Conservation (phyloP, 2,329 filamentous ascomycete genomes). For the Teratosphaeria nubilosa region DNA sequence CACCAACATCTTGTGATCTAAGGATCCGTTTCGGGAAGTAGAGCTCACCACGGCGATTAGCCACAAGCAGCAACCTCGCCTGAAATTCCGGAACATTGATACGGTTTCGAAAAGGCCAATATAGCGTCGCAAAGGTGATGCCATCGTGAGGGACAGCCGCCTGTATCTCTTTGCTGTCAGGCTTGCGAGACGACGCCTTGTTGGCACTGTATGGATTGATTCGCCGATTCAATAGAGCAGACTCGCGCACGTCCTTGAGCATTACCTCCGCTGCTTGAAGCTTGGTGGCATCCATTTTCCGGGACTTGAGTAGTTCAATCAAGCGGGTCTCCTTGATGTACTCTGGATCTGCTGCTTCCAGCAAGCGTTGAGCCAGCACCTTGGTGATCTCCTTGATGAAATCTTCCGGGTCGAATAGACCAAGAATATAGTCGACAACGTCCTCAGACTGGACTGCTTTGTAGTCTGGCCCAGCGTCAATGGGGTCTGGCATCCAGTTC, state of each 20-base stretch:
- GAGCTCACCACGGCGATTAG: constrained; percentile 17
- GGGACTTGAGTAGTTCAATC: constrained; percentile 74
- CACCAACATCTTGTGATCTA: constrained; percentile 6
- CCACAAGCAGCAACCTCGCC: constrained; percentile 18
- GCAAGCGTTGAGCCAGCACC: constrained; percentile 74
- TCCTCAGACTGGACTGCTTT: constrained; percentile 81
- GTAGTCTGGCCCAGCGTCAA: constrained; percentile 85
- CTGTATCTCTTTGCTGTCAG: constrained; percentile 23
- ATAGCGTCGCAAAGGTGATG: constrained; percentile 24
- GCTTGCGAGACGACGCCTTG: constrained; percentile 11
- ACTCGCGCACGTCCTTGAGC: constrained; percentile 84
- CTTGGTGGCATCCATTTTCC: constrained; percentile 67
- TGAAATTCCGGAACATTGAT: constrained; percentile 17
- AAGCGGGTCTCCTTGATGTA: constrained; percentile 77
- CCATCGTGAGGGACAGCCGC: constrained; percentile 27
- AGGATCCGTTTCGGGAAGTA: constrained; percentile 21
- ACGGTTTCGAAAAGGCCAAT: constrained; percentile 17
- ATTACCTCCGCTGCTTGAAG: constrained; percentile 95
- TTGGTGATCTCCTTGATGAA: constrained; percentile 92
- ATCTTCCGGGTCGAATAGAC: constrained; percentile 78
- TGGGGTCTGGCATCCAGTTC: constrained; percentile 84
- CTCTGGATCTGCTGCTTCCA: constrained; percentile 49
- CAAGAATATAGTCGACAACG: constrained; percentile 82
- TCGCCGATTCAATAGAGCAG: constrained; percentile 49
- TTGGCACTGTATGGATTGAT: constrained; percentile 21